Base-by-base conservation (phyloP, 352 stramenopile species). In the Phytophthora citricola region DNA sequence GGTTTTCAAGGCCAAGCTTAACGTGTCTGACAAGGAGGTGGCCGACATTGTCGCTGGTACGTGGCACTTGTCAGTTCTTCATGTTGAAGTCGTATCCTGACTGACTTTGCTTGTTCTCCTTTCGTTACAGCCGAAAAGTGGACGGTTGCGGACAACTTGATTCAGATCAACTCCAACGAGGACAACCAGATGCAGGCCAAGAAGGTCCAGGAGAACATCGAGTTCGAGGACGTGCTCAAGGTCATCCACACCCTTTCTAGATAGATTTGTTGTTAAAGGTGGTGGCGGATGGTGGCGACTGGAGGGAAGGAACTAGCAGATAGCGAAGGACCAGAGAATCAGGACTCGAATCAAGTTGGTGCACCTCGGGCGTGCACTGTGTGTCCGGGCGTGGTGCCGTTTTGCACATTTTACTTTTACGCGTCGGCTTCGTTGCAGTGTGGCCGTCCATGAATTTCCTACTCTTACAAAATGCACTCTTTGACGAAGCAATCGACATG, bases 141-240 rank as follows among this genome's bases (percentile, higher is more conserved):
- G 88, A 84, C 81, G 29, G 22, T 90, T 49, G 72, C 81, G 43
- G 79, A 65, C 51, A 75, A 81, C 34, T 7, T 89, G 15, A 73
- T 89, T 29, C 75, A 85, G 39, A 75, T 96, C 57, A 79, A 67
- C 52, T 58, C 74, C 43, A 96, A 93, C 71, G 79, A 87, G 44
- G 77, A 91, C 65, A 96, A 96, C 81, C 83, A 93, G 71, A 88
- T 94, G 78, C 88, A 88, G 73, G 86, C 85, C 41, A 93, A 90
- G 71, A 94, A 94, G 73, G 73, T 96, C 44, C 86, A 93, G 73
- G 88, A 96, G 71, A 91, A 87, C 71, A 90, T 96, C 58, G 78
- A 89, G 71, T 89, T 92, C 64, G 81, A 93, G 43, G 88, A 96
- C 70, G 73, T 96, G 47, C 69, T 94, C 55, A 92, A 96, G 80